These are phyloP conservation scores for Plasmodium vinckei DNA, from an alignment of 169 alveolate species.

Conservation along the genomic window DNA sequence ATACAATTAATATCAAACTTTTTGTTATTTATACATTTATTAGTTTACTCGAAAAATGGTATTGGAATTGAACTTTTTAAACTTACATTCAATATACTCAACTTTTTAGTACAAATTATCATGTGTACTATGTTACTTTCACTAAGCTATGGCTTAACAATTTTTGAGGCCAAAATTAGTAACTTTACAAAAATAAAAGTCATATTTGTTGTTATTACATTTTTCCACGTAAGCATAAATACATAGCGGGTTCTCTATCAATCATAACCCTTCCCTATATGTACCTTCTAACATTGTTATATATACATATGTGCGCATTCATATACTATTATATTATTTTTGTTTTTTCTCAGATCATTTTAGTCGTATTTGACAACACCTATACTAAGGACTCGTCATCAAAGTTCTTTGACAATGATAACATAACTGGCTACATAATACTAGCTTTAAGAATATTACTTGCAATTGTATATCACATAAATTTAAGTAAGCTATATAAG, in stretches of 20 bases:
- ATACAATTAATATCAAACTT: conserved; percentile 59
- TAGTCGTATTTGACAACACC: conserved; percentile 57
- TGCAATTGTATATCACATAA: conserved; percentile 63
- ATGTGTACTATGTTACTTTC: conserved; percentile 76
- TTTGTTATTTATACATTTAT: conserved; percentile 51
- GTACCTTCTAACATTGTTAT: background rate
- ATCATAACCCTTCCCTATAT: background rate
- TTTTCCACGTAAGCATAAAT: conserved; percentile 52
- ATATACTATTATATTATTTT: background rate
- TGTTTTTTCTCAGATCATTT: conserved; percentile 21
- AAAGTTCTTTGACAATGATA: conserved; percentile 68
- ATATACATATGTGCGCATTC: background rate
- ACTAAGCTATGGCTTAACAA: conserved; percentile 54
- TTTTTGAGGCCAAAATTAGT: conserved; percentile 36
- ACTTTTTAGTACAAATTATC: conserved; percentile 59
- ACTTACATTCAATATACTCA: conserved; percentile 48
- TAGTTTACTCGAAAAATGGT: conserved; percentile 65
- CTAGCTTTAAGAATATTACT: conserved; percentile 38
- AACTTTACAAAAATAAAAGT: conserved; percentile 31
- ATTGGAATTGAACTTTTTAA: conserved; percentile 66
- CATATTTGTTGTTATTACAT: conserved; percentile 43
- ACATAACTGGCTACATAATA: conserved; percentile 68
- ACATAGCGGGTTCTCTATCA: no score
- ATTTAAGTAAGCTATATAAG: conserved; percentile 44
- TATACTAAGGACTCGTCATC: conserved; percentile 61